Conservation (phyloP, 257 asterid genomes). For the Ehretia macrophylla region DNA sequence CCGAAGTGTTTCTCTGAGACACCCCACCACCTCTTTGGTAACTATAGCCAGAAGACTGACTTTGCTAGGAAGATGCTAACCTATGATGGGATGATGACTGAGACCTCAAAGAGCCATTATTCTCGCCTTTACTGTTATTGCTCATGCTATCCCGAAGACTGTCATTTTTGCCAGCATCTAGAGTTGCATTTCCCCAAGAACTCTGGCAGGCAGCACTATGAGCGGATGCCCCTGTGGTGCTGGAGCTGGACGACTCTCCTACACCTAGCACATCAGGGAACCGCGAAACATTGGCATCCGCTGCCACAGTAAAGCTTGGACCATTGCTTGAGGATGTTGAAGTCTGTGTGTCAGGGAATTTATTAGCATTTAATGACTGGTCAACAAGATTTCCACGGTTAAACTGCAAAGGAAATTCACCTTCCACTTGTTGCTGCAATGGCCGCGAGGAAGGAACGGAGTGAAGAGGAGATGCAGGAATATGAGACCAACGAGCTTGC, state of each 20-base stretch:
- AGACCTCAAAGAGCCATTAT: constrained; percentile 31
- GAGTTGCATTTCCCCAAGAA: constrained; percentile 32
- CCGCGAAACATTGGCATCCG: constrained; percentile 36
- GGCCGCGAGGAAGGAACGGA: constrained; percentile 58
- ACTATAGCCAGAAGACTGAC: constrained; percentile 38
- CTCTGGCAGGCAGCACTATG: constrained; percentile 28
- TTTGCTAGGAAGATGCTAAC: constrained; percentile 41
- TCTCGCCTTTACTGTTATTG: constrained; percentile 33
- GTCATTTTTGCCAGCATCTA: constrained; percentile 38
- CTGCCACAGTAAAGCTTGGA: constrained; percentile 29
- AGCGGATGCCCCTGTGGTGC: constrained; percentile 31
- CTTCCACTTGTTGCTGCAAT: constrained; percentile 60
- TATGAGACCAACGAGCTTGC: constrained; percentile 80
- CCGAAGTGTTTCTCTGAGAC: constrained; percentile 49
- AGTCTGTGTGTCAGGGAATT: constrained; percentile 53
- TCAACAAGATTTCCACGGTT: constrained; percentile 44
- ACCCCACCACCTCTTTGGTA: constrained; percentile 49
- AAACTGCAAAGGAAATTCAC: constrained; percentile 49
- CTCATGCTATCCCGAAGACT: constrained; percentile 14
- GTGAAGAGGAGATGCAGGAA: constrained; percentile 62
- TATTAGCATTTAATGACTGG: constrained; percentile 38
- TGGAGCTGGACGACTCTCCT: constrained; percentile 43
- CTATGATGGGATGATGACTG: constrained; percentile 41
- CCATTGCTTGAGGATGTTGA: constrained; percentile 45
- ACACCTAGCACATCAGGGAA: constrained; percentile 50